Conservation (phyloP, 257 asterid species). For the Gentiana macrophylla region DNA sequence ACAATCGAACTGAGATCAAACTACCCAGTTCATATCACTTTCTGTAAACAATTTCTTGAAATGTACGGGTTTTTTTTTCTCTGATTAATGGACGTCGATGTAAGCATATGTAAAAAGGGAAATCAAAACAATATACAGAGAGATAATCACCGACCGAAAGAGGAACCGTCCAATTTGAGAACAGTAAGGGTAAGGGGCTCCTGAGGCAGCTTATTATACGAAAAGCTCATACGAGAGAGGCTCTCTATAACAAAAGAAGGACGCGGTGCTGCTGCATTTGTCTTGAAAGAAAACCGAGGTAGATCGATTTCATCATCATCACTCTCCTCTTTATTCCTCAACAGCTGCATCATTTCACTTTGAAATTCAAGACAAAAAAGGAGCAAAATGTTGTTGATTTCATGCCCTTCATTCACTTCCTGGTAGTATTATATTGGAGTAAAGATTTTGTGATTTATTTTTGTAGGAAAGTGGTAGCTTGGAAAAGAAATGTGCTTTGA, state of each 20-base stretch:
- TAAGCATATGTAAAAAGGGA: too few relatives aligned
- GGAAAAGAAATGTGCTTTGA: too few relatives aligned
- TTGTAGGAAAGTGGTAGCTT: too few relatives aligned
- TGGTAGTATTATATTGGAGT: too few relatives aligned
- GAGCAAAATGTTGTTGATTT: too few relatives aligned
- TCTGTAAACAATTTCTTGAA: too few relatives aligned
- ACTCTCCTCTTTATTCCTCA: constrained; percentile 5
- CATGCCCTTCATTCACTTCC: too few relatives aligned
- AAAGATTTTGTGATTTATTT: too few relatives aligned
- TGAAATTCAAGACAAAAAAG: background rate
- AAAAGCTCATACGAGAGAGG: constrained; percentile 23
- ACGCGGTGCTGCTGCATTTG: constrained; percentile 11
- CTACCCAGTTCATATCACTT: too few relatives aligned
- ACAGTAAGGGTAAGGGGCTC: constrained; percentile 50
- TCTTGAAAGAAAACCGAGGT: constrained; percentile 12
- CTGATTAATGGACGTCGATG: too few relatives aligned
- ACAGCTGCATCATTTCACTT: constrained; percentile 3
- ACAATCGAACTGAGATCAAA: too few relatives aligned
- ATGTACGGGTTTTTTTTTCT: too few relatives aligned
- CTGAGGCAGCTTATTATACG: constrained; percentile 42
- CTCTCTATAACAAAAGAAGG: constrained; percentile 10
- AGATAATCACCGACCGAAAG: constrained; percentile 35
- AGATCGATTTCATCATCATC: constrained; percentile 1
- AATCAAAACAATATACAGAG: background rate
- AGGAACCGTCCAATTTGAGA: constrained; percentile 70